A percentile compares a stretch with the other conserved stretches of the same genome.
Conservation (phyloP, 306 rosid species). For the Cicer arietinum region DNA sequence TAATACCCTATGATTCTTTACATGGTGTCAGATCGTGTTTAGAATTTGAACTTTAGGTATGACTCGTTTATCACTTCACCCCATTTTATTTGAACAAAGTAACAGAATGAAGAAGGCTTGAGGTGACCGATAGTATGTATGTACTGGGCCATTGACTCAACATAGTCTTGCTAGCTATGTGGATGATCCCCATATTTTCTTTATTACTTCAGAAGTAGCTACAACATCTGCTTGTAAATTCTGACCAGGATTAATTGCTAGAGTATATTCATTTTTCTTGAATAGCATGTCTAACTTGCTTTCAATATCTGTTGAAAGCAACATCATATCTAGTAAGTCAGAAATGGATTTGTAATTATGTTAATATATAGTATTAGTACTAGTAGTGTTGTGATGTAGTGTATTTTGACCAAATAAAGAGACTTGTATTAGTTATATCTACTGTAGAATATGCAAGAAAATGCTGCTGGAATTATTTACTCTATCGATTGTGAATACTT, state of each 20-base stretch:
- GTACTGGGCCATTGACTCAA: conserved; percentile 90
- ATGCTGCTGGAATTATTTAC: background rate
- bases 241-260: conserved; percentile 90
- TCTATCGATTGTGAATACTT: background rate
- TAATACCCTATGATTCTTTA: background rate
- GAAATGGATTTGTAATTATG: background rate
- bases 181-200: conserved; percentile 85
- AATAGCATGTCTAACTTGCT: conserved; percentile 94
- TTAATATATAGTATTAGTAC: too few species aligned
- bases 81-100: background rate
- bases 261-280: conserved; percentile 85
- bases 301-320: conserved; percentile 71
- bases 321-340: background rate
- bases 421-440: background rate
- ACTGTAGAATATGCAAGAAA: background rate
- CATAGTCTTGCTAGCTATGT: conserved; percentile 88
- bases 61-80: background rate
- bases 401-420: too few species aligned
- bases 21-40: background rate
- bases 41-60: background rate
- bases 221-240: conserved; percentile 94
- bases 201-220: conserved; percentile 90
- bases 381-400: too few species aligned
- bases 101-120: conserved; percentile 67
- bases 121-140: conserved; percentile 91